These are phyloP conservation scores for Clavispora carvajalis DNA, from an alignment of 805 yeast species.

Conservation along the genomic window DNA sequence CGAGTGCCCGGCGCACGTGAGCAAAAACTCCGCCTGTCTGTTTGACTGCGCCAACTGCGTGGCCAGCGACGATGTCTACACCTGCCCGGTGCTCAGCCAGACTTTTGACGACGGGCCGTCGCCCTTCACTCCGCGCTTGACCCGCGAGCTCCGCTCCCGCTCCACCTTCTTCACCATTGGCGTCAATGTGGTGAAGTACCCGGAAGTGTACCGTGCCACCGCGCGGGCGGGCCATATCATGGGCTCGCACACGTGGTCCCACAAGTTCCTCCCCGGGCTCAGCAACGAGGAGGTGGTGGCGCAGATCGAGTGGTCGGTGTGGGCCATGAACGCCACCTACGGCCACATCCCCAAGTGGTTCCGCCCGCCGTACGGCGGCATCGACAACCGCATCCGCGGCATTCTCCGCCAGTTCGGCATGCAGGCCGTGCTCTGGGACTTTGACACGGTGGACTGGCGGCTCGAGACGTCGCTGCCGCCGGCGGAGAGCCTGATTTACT, in stretches of 20 bases:
- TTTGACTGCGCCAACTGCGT: conserved; percentile 84
- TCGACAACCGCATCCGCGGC: conserved; percentile 78
- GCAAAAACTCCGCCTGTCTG: conserved; percentile 52
- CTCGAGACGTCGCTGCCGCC: not conserved
- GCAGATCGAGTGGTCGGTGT: conserved; percentile 88
- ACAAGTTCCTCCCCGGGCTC: conserved; percentile 73
- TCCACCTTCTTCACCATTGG: conserved; percentile 87
- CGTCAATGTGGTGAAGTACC: conserved; percentile 68
- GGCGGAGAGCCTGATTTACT: conserved; percentile 32
- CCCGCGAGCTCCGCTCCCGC: conserved; percentile 44
- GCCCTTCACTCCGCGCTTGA: conserved; percentile 56
- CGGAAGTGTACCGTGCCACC: conserved; percentile 61
- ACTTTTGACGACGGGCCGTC: conserved; percentile 97
- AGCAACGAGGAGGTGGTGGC: conserved; percentile 80
- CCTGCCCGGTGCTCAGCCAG: conserved; percentile 74
- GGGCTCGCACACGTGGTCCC: conserved; percentile 93
- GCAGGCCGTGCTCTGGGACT: conserved; percentile 86
- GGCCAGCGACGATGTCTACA: conserved; percentile 65
- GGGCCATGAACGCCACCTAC: conserved; percentile 97
- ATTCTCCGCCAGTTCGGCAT: conserved; percentile 81
- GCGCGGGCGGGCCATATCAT: conserved; percentile 65
- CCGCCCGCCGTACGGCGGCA: conserved; percentile 95
- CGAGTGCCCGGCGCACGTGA: conserved; percentile 46
- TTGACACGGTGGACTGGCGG: conserved; percentile 88
- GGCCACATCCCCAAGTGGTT: conserved; percentile 86